These are phyloP conservation scores for Clavispora fructus DNA, from an alignment of 805 yeast species.

Conservation along the genomic window DNA sequence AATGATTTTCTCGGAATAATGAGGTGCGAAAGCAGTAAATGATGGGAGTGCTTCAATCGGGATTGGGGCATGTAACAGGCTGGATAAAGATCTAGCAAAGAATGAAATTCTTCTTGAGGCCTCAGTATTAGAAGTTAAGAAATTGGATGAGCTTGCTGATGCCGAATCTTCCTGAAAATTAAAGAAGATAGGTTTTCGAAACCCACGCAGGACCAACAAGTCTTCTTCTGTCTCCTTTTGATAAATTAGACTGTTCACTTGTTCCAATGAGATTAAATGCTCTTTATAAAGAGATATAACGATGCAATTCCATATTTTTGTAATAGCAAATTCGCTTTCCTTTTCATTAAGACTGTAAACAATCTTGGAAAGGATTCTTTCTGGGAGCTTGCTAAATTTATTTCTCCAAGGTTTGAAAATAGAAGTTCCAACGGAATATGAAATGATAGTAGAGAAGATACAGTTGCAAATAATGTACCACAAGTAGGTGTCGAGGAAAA, in stretches of 20 bases:
- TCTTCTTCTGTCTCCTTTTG: constrained; percentile 8
- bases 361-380: constrained; percentile 26
- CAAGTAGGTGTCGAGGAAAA: constrained; percentile 35
- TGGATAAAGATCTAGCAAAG: constrained; percentile 49
- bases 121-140: constrained; percentile 41
- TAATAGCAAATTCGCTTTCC: constrained; percentile 2
- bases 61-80: constrained; percentile 44
- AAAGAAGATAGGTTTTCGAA: constrained; percentile 40
- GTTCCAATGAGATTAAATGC: constrained; percentile 33
- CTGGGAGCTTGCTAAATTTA: constrained; percentile 31
- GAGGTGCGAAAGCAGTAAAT: constrained; percentile 49
- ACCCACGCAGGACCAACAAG: constrained; percentile 5
- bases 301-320: constrained; percentile 16
- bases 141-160: constrained; percentile 30
- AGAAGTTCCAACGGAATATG: constrained; percentile 28
- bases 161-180: constrained; percentile 43
- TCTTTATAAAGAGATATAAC: constrained; percentile 27
- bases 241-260: constrained; percentile 32
- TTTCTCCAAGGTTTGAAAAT: constrained; percentile 37
- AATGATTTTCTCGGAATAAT: constrained; percentile 46
- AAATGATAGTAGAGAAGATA: constrained; percentile 26
- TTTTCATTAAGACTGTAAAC: constrained; percentile 4
- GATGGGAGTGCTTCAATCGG: constrained; percentile 45
- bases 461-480: constrained; percentile 37
- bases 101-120: constrained; percentile 49